phyloP scores from a whole-genome alignment of 2,329 filamentous ascomycete species.

The Colletotrichum simmondsii region DNA sequence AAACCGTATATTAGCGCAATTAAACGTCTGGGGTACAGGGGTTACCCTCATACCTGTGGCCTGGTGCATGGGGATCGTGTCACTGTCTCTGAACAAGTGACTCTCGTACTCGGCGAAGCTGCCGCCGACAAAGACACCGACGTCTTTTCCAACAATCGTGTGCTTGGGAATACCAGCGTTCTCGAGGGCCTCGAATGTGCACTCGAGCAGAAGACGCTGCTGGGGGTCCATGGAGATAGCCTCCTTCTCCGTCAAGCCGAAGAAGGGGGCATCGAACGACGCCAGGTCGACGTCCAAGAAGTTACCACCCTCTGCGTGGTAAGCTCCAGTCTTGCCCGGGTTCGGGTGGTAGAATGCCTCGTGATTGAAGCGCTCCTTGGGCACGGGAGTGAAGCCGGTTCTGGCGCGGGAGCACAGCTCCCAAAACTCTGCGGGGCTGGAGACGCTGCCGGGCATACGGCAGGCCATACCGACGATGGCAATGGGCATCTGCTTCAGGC shows the following conservation, averaged over 20 bases:
- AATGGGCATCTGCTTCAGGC: constrained; percentile 49
- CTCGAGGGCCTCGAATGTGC: constrained; percentile 65
- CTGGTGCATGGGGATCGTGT: constrained; percentile 62
- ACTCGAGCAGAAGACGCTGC: constrained; percentile 63
- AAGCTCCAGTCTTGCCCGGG: constrained; percentile 50
- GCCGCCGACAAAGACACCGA: constrained; percentile 62
- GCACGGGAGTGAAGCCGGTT: constrained; percentile 53
- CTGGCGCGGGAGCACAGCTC: constrained; percentile 52
- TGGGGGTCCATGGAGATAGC: constrained; percentile 65
- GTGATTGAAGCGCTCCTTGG: constrained; percentile 59
- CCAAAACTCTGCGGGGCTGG: constrained; percentile 56
- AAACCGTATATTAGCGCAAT: constrained; percentile 32
- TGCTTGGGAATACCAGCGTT: constrained; percentile 62
- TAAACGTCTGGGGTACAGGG: neutral
- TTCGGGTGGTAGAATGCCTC: constrained; percentile 55
- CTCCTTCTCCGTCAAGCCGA: constrained; percentile 62
- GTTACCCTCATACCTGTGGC: constrained; percentile 53
- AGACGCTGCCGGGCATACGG: constrained; percentile 55
- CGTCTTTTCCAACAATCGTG: constrained; percentile 56
- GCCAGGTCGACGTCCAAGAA: constrained; percentile 58
- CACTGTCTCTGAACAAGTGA: constrained; percentile 54
- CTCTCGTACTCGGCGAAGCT: constrained; percentile 60
- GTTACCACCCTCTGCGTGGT: constrained; percentile 44
- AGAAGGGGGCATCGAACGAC: constrained; percentile 63
- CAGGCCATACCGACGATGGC: constrained; percentile 61